Evolutionary conservation across 495 filamentous ascomycete species (phyloP), one percentile per base, ranked within the genome.

Genomic region (Astrothelium macrocarpum): DNA sequence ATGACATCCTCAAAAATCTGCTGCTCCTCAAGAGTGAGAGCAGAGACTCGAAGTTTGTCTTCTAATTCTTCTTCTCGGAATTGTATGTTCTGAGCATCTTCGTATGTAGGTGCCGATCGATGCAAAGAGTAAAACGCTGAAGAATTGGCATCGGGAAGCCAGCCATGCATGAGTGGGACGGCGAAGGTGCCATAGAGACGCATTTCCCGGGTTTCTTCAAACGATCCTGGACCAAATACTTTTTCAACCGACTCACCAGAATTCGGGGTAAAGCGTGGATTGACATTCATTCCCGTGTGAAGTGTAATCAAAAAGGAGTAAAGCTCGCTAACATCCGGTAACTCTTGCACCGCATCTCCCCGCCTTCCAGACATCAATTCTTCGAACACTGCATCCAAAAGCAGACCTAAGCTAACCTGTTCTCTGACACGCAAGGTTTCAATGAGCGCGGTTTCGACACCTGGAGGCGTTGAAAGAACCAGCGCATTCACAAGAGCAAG

Each of bases 241-340:
- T 56, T 56, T 29, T 16, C 49, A 5, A 9, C 29, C 25, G 29
- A 56, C 25, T 56, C 49, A 56, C 2, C 49, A 0, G 84, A 65
- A 12, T 31, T 42, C 59, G 84, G 68, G 26, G 90, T 81, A 62
- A 95, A 90, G 20, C 88, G 86, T 42, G 94, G 94, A 69, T 98
- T 97, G 53, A 97, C 94, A 70, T 97, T 97, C 92, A 98, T 95
- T 42, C 94, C 94, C 0, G 92, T 97, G 71, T 97, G 91, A 2
- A 98, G 79, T 53, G 89, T 90, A 31, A 92, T 82, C 10, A 98
- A 80, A 71, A 98, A 97, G 20, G 80, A 77, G 71, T 95, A 93
- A 0, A 98, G 79, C 49, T 95, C 91, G 45, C 85, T 79, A 60
- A 98, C 87, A 69, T 98, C 94, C 1, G 93, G 91, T 46, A 97